Percentiles rank a stretch among this genome's conserved stretches.
These are phyloP conservation scores for Primulina huaijiensis DNA, from an alignment of 257 asterid species.

Conservation along the genomic window DNA sequence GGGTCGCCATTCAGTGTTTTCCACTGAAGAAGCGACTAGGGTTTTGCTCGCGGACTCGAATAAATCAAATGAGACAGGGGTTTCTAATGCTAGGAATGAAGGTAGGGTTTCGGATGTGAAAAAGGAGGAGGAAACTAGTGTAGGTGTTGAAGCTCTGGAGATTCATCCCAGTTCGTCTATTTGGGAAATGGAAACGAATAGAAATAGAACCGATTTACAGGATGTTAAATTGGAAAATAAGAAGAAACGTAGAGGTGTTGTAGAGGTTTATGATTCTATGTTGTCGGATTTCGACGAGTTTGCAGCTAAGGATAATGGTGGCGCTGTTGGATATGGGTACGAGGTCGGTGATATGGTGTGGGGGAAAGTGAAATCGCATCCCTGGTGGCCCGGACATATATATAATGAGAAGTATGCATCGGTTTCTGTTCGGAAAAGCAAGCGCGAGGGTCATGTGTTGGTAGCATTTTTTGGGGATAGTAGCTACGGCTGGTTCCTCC, in stretches of 20 bases:
- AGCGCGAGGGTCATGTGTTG: constrained; percentile 69
- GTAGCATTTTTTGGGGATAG: constrained; percentile 94
- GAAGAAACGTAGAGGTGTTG: constrained; percentile 4
- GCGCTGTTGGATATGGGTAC: constrained; percentile 57
- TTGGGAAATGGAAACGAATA: constrained; percentile 9
- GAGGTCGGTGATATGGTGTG: constrained; percentile 95
- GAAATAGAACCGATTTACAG: constrained; percentile 8
- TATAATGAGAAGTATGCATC: constrained; percentile 69
- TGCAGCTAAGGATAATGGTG: constrained; percentile 44
- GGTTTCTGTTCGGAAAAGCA: constrained; percentile 63
- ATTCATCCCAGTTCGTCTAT: constrained; percentile 19
- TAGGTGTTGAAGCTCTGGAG: constrained; percentile 24
- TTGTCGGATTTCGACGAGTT: constrained; percentile 68
- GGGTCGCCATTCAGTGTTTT: neutral
- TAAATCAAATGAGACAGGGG: too few species aligned
- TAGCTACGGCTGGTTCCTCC: constrained; percentile 94
- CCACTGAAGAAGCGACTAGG: neutral
- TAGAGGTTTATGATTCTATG: constrained; percentile 40
- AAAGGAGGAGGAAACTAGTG: constrained; percentile 20
- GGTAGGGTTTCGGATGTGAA: neutral
- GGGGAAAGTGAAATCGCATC: constrained; percentile 98
- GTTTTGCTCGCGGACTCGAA: neutral
- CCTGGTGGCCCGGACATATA: constrained; percentile 99
- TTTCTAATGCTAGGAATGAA: too few species aligned
- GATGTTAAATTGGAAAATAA: constrained; percentile 15